Evolutionary conservation across 345 rosid species (phyloP), one percentile per base, ranked within the genome.

Genomic region (Rhodamnia argentea): DNA sequence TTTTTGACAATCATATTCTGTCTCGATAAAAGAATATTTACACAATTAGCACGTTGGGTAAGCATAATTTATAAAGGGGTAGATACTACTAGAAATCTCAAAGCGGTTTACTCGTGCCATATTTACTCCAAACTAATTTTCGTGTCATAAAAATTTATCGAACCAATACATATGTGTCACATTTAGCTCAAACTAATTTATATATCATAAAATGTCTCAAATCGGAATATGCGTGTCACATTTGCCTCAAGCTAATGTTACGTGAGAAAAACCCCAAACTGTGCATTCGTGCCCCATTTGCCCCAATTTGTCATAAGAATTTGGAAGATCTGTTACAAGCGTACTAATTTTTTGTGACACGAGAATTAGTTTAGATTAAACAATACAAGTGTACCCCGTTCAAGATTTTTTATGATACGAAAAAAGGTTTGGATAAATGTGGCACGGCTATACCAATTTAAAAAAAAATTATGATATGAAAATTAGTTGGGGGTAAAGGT

Each of bases 391-490:
- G 5, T 62, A 29, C 40, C 18, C 18, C 16, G 5, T 62, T 27
- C 5, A 6, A 3, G 16, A 52, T 52, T 52, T 52, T 13, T 44
- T 44, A 13, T 14, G 16, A 52, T 5, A 14, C 13, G 18, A 52
- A 52, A 52, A 52, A 4, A 27, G 5, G 8, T 29, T 15, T 7
- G 14, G 2, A 20, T 62, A 15, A 62, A 62, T 29, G 18, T 15
- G 42, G 8, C 9, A 62, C 0, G 2, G 3, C 11, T 14, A 0
- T 62, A 15, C 0, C 0, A 15, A 4, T 29, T 29, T 29, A 2
- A 62, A n/a, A n/a, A n/a, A n/a, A n/a, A n/a, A n/a, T n/a, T 29
- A 29, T 1, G 11, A 29, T 29, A 62, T 27, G 11, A 29, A 62
- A 62, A 62, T 1, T 14, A 7, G 8, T 29, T 62, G 15, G 1